Evolutionary conservation across 2,329 filamentous ascomycete species (phyloP).

Genomic region (Fusarium sp.): DNA sequence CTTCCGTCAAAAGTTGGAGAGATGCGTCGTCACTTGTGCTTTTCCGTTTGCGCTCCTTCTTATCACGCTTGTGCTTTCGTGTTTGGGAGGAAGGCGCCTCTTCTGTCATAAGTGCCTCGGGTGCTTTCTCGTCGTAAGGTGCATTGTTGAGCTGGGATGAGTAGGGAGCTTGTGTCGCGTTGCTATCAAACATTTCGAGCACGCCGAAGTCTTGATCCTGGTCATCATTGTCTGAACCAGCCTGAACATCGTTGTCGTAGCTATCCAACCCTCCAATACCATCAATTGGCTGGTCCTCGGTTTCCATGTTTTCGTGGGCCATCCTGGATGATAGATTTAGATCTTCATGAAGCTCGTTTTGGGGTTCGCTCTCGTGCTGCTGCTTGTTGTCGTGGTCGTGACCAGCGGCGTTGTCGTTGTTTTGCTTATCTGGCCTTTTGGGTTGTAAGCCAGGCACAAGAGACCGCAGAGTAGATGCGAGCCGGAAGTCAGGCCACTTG

Average conservation of each 20-base stretch:
- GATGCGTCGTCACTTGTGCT: slow-evolving; percentile 30
- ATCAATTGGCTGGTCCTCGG: slow-evolving; percentile 40
- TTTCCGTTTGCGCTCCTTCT: slow-evolving; percentile 48
- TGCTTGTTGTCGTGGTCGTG: slow-evolving; percentile 36
- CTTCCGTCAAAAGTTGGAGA: slow-evolving; percentile 24
- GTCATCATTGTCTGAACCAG: slow-evolving; percentile 35
- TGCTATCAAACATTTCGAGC: slow-evolving; percentile 55
- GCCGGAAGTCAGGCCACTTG: slow-evolving; percentile 50
- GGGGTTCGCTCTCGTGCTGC: slow-evolving; percentile 28
- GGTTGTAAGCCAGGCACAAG: slow-evolving; percentile 46
- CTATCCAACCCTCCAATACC: slow-evolving; percentile 43
- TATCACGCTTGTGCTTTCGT: slow-evolving; percentile 49
- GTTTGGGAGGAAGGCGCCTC: slow-evolving; percentile 32
- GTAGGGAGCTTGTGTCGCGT: slow-evolving; percentile 47
- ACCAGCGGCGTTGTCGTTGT: slow-evolving; percentile 31
- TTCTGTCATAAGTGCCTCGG: slow-evolving; percentile 48
- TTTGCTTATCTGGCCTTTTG: slow-evolving; percentile 41
- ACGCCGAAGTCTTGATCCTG: slow-evolving; percentile 51
- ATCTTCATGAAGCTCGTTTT: slow-evolving; percentile 31
- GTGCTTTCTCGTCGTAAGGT: slow-evolving; percentile 37
- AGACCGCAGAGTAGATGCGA: slow-evolving; percentile 48
- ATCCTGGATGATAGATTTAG: slow-evolving; percentile 24
- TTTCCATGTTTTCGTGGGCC: slow-evolving; percentile 39
- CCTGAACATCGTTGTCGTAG: slow-evolving; percentile 41
- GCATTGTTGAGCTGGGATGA: slow-evolving; percentile 43